Evolutionary conservation across 2,329 filamentous ascomycete genomes (phyloP).

Genomic region (Sporothrix mexicana): DNA sequence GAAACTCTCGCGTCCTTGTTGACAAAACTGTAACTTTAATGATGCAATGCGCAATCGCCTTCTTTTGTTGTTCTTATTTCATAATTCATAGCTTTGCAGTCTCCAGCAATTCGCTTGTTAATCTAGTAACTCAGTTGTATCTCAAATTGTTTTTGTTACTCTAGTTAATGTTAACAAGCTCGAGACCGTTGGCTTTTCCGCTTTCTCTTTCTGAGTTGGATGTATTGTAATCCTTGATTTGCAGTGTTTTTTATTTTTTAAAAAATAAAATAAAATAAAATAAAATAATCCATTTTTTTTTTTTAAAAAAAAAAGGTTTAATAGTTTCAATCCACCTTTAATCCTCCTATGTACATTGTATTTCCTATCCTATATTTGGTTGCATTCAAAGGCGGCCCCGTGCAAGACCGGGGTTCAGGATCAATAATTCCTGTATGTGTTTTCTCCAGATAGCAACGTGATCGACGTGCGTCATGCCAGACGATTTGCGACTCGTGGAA

Average conservation of each 20-base stretch:
- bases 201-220: no score
- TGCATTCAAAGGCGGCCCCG: background rate
- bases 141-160: no score
- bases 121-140: background rate
- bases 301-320: no score
- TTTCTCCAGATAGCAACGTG: conserved; percentile 36
- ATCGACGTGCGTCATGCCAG: conserved; percentile 20
- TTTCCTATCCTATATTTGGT: background rate
- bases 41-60: background rate
- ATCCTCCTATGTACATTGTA: background rate
- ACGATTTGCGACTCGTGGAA: background rate
- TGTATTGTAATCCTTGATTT: no score
- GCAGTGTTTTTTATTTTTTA: no score
- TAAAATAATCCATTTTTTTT: background rate
- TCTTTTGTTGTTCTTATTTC: background rate
- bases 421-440: conserved; percentile 37
- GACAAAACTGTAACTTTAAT: no score
- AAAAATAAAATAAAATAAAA: background rate
- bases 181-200: no score
- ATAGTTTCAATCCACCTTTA: background rate
- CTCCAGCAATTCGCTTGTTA: no score
- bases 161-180: no score
- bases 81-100: background rate
- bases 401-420: conserved; percentile 37
- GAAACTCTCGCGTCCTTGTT: no score